Percentiles rank a stretch among this genome's conserved stretches.
Evolutionary conservation across 768 basidiomycete species (phyloP).

Genomic region (Suillus tomentosus): DNA sequence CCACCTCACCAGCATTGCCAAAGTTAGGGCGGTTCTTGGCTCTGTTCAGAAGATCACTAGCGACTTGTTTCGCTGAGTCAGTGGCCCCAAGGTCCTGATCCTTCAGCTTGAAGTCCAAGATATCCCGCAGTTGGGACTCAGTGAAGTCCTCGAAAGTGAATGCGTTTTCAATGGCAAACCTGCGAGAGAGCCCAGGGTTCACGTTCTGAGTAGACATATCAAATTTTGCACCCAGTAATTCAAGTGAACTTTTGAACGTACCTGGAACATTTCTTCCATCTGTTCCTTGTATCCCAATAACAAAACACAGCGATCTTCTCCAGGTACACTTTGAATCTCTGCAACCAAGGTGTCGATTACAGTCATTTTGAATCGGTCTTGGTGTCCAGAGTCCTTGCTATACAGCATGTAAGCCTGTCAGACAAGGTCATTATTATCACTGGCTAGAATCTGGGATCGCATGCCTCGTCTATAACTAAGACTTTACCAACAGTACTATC

Average conservation of each 20-base stretch:
- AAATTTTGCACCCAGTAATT: neutral
- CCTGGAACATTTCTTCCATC: conserved; percentile 78
- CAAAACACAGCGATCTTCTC: conserved; percentile 70
- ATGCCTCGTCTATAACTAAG: conserved; percentile 69
- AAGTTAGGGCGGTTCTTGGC: conserved; percentile 55
- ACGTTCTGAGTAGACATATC: conserved; percentile 49
- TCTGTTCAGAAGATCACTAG: conserved; percentile 46
- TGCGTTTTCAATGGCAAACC: conserved; percentile 68
- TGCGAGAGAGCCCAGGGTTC: conserved; percentile 65
- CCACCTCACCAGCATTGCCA: conserved; percentile 66
- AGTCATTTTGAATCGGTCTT: conserved; percentile 60
- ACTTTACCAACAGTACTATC: conserved; percentile 63
- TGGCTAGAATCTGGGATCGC: neutral
- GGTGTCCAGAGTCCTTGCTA: conserved; percentile 34
- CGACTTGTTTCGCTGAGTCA: conserved; percentile 54
- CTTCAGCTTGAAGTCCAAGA: conserved; percentile 58
- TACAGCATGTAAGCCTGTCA: conserved; percentile 71
- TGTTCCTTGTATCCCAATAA: conserved; percentile 65
- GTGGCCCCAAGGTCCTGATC: conserved; percentile 60
- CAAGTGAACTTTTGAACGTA: conserved; percentile 23
- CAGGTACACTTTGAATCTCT: conserved; percentile 67
- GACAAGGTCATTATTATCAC: neutral
- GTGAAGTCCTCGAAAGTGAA: conserved; percentile 71
- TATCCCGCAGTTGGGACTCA: conserved; percentile 50
- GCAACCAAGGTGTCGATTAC: conserved; percentile 78